Evolutionary conservation across 257 asterid species (phyloP).

Genomic region (Datura wrightii): DNA sequence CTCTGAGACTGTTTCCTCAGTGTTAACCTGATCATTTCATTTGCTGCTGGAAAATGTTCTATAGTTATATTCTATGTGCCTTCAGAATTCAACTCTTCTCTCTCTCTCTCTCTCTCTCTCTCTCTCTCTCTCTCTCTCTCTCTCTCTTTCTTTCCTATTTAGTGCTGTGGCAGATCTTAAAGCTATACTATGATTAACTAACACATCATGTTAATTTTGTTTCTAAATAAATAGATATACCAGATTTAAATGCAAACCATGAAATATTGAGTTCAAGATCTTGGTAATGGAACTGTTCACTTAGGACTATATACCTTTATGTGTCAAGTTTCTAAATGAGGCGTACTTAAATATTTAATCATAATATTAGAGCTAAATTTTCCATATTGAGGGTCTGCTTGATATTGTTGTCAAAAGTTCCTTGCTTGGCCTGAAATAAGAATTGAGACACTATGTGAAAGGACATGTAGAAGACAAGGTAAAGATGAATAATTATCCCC

Average conservation of each 20-base stretch:
- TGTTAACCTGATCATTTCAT: neutral
- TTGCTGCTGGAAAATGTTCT: constrained; percentile 20
- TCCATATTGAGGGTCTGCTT: too few species aligned
- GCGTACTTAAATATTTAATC: neutral
- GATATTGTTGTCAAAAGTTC: too few species aligned
- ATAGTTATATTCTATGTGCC: neutral
- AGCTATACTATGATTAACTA: neutral
- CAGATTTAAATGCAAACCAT: neutral
- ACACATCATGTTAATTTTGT: neutral
- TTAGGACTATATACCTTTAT: neutral
- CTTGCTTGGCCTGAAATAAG: too few species aligned
- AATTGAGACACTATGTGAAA: too few species aligned
- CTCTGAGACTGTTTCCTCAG: constrained; percentile 20
- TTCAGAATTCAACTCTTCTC: neutral
- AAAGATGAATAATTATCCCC: too few species aligned
- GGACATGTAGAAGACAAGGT: too few species aligned
- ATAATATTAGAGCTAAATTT: too few species aligned
- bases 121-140: neutral
- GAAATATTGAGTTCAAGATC: neutral
- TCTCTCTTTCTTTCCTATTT: neutral
- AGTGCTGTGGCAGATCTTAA: neutral
- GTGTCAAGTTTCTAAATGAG: neutral
- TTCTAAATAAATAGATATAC: neutral
- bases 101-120: neutral
- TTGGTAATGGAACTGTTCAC: neutral